phyloP scores from a whole-genome alignment of 768 basidiomycete genomes.

The Mycena haematopus region DNA sequence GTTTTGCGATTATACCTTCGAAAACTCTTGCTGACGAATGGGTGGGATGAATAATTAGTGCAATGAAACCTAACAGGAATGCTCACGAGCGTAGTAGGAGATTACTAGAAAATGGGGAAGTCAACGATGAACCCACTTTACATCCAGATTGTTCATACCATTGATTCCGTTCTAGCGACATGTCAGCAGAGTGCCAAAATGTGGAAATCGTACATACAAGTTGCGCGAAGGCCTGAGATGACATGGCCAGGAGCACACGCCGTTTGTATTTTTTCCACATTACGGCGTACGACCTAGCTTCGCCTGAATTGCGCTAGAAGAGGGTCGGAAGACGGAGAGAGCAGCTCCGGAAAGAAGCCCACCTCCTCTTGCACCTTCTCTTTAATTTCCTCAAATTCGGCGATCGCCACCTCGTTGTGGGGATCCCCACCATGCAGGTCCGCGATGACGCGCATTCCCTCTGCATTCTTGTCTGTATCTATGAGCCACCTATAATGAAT shows the following conservation, averaged over 20 bases:
- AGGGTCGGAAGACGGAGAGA: not conserved
- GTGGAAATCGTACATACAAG: constrained; percentile 52
- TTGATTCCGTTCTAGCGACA: constrained; percentile 87
- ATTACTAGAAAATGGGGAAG: constrained; percentile 63
- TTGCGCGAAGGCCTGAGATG: constrained; percentile 94
- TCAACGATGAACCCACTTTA: constrained; percentile 1
- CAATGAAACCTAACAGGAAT: constrained; percentile 10
- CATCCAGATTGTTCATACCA: constrained; percentile 52
- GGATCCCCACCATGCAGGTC: constrained; percentile 88
- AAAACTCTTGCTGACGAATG: constrained; percentile 77
- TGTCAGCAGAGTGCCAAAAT: not conserved
- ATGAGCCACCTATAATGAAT: constrained; percentile 79
- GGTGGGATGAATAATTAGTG: not conserved
- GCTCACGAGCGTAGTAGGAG: constrained; percentile 91
- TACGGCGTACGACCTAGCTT: constrained; percentile 72
- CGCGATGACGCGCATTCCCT: constrained; percentile 85
- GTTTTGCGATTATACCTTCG: constrained; percentile 65
- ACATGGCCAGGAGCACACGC: constrained; percentile 92
- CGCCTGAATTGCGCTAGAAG: constrained; percentile 73
- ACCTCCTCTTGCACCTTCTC: constrained; percentile 77
- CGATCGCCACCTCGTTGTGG: constrained; percentile 67
- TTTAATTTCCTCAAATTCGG: constrained; percentile 93
- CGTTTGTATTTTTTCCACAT: constrained; percentile 92
- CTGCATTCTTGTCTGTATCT: constrained; percentile 81
- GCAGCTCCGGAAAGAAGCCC: constrained; percentile 26